A percentile compares a stretch with the other conserved stretches of the same genome.
Conservation (phyloP, 202 grass and related monocot genomes). For the Carex arenaria region DNA sequence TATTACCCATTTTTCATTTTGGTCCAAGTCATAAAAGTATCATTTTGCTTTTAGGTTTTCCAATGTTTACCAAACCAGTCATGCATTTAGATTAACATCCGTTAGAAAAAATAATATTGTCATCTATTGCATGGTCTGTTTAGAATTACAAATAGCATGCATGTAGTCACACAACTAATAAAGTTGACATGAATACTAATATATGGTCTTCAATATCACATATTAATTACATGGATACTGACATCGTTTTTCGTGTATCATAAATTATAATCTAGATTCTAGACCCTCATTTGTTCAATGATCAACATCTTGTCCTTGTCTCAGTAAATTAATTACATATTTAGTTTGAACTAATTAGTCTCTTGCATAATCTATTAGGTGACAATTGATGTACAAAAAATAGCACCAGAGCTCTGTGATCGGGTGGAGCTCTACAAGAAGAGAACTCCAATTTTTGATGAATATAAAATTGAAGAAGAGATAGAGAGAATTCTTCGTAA, state of each 20-base stretch:
- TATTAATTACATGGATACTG: not conserved
- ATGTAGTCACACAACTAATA: not conserved
- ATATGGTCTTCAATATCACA: not conserved
- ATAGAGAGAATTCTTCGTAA: slow-evolving; percentile 88
- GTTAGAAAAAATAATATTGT: not conserved
- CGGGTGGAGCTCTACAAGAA: slow-evolving; percentile 83
- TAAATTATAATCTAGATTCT: not conserved
- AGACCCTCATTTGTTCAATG: not conserved
- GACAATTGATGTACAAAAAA: slow-evolving; percentile 84
- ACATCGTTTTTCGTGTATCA: not conserved
- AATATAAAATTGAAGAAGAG: slow-evolving; percentile 92
- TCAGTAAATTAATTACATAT: not conserved
- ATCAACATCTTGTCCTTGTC: not conserved
- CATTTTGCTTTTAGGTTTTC: not conserved
- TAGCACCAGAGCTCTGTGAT: slow-evolving; percentile 78
- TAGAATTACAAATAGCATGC: not conserved
- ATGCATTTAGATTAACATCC: not conserved
- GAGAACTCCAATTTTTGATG: slow-evolving; percentile 88
- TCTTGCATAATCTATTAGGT: slow-evolving; percentile 45
- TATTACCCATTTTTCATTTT: not conserved
- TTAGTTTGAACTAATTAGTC: not conserved
- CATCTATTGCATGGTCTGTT: not conserved
- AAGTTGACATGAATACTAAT: not conserved
- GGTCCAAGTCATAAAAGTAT: not conserved
- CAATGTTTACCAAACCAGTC: not conserved